These are phyloP conservation scores for Arabidopsis thaliana DNA, from an alignment of 345 rosid genomes.

Conservation along the genomic window TAIR10.1 NC_003075.7:13010001-13010500, in stretches of 20 bases:
- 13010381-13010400: conserved; percentile 94
- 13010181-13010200: not conserved
- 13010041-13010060: conserved; percentile 89
- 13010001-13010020: conserved; percentile 88
- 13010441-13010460: conserved; percentile 34
- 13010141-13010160: conserved; percentile 6
- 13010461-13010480: conserved; percentile 3
- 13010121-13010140: not conserved
- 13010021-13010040: conserved; percentile 77
- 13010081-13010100: conserved; percentile 50
- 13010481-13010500: conserved; percentile 25
- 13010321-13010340: not conserved
- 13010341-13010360: not conserved
- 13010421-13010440: conserved; percentile 77
- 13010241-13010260: conserved; percentile 85
- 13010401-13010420: conserved; percentile 92
- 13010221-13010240: conserved; percentile 75
- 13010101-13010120: not conserved
- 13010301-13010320: conserved; percentile 23
- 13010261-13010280: conserved; percentile 88
- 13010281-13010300: conserved; percentile 67
- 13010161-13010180: conserved; percentile 14
- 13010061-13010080: conserved; percentile 93
- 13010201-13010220: conserved; percentile 6
- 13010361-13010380: conserved; percentile 71